Percentiles rank a stretch among this genome's conserved stretches.
Conservation (phyloP, 1,139 yeast genomes). For the Protomyces macrosporus region DNA sequence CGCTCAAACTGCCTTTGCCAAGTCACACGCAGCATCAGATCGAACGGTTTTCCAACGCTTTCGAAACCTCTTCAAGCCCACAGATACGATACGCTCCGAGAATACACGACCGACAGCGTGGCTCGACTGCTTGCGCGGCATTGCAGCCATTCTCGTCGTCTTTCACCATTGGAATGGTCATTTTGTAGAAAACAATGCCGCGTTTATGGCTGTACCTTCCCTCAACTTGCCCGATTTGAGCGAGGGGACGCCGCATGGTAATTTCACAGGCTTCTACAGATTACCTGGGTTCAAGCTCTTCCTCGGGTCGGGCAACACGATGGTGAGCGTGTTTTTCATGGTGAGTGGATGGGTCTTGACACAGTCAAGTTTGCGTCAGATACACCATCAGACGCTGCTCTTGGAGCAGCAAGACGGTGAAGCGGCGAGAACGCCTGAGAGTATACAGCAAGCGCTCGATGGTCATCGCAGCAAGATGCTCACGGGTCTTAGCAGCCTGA, state of each 20-base stretch:
- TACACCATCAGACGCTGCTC: neutral
- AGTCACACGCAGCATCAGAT: neutral
- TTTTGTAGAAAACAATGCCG: conserved; percentile 7
- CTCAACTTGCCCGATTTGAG: neutral
- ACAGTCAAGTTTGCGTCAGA: neutral
- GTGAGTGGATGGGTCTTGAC: neutral
- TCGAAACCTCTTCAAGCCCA: neutral
- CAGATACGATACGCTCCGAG: neutral
- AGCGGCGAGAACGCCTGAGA: neutral
- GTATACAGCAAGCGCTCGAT: neutral
- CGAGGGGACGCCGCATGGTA: neutral
- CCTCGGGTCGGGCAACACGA: conserved; percentile 4
- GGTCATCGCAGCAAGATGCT: neutral
- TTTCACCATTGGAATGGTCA: conserved; percentile 14
- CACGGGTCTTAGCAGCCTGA: neutral
- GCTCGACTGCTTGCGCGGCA: conserved; percentile 16
- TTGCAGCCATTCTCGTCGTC: conserved; percentile 14
- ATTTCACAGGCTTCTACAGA: neutral
- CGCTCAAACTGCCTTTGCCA: neutral
- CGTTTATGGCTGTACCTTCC: neutral
- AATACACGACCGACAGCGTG: conserved; percentile 9
- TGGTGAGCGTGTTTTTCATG: neutral
- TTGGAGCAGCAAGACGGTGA: neutral
- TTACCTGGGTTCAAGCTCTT: conserved; percentile 4
- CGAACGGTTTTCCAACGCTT: neutral